phyloP scores from a whole-genome alignment of 257 asterid genomes.

The Knoxia roxburghii region DNA sequence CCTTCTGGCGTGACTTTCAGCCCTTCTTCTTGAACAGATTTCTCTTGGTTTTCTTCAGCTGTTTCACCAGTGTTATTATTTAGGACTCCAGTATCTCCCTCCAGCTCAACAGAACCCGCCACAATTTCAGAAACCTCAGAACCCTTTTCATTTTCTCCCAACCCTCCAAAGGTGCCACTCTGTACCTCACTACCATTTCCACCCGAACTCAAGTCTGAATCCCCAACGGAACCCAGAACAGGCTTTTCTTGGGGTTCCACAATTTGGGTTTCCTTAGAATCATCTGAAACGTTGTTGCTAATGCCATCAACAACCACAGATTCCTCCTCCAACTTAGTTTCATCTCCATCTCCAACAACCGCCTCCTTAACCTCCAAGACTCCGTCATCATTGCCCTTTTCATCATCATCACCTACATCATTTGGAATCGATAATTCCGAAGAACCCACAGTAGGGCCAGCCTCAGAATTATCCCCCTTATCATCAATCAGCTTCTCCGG shows the following conservation, averaged over 20 bases:
- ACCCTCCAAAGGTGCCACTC: slow-evolving; percentile 1
- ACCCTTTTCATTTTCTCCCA: slow-evolving; percentile 4
- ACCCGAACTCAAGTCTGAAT: slow-evolving; percentile 10
- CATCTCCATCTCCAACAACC: slow-evolving; percentile 23
- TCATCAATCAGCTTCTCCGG: slow-evolving; percentile 24
- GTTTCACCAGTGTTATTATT: background rate
- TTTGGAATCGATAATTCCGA: slow-evolving; percentile 19
- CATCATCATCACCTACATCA: slow-evolving; percentile 32
- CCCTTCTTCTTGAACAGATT: slow-evolving; percentile 20
- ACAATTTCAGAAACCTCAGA: slow-evolving; percentile 1
- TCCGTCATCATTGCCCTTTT: slow-evolving; percentile 16
- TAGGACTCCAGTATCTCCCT: slow-evolving; percentile 3
- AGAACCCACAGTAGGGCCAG: slow-evolving; percentile 21
- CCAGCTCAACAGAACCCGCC: slow-evolving; percentile 11
- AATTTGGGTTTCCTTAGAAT: background rate
- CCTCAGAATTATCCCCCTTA: slow-evolving; percentile 24
- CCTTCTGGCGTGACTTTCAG: too few relatives aligned
- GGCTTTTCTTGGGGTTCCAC: slow-evolving; percentile 15
- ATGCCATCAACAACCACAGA: slow-evolving; percentile 12
- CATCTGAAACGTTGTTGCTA: slow-evolving; percentile 7
- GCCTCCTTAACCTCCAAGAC: slow-evolving; percentile 27
- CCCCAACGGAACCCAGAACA: slow-evolving; percentile 11
- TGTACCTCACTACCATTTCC: slow-evolving; percentile 17
- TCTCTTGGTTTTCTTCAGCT: slow-evolving; percentile 15
- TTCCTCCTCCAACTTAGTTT: slow-evolving; percentile 15